Conservation (phyloP, 2,329 filamentous ascomycete species). For the Fusarium sp. region DNA sequence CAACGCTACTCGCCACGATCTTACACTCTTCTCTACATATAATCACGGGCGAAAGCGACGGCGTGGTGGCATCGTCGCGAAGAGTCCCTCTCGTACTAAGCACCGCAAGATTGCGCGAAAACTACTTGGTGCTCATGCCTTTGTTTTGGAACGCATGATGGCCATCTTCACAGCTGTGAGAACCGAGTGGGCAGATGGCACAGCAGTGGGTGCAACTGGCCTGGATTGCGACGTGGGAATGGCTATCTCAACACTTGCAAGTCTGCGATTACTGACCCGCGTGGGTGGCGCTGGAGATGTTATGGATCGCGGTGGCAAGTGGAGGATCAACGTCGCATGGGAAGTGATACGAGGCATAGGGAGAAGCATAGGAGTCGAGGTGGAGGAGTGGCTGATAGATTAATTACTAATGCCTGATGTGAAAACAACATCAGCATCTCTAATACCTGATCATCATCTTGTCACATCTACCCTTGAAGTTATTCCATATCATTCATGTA, state of each 20-base stretch:
- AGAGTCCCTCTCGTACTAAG: constrained; percentile 56
- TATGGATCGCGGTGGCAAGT: constrained; percentile 77
- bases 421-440: not conserved
- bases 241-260: constrained; percentile 79
- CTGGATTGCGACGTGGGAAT: constrained; percentile 70
- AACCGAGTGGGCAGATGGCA: constrained; percentile 61
- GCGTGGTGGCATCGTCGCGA: constrained; percentile 58
- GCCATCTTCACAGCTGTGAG: constrained; percentile 80
- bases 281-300: constrained; percentile 72
- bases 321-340: constrained; percentile 84
- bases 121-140: constrained; percentile 80
- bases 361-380: constrained; percentile 79
- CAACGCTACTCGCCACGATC: constrained; percentile 80
- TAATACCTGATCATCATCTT: not conserved
- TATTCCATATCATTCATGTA: constrained; percentile 29
- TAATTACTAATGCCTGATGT: constrained; percentile 56
- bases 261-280: constrained; percentile 75
- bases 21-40: constrained; percentile 80
- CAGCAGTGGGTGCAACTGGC: constrained; percentile 45
- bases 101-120: constrained; percentile 81
- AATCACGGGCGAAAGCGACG: constrained; percentile 65
- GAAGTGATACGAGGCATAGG: constrained; percentile 79
- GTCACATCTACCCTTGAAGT: not conserved
- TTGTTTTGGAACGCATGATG: constrained; percentile 81
- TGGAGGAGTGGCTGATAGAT: constrained; percentile 81